Percentiles rank a stretch among this genome's conserved stretches.
Evolutionary conservation across 2,329 filamentous ascomycete species (phyloP).

Genomic region (Colletotrichum phormii): DNA sequence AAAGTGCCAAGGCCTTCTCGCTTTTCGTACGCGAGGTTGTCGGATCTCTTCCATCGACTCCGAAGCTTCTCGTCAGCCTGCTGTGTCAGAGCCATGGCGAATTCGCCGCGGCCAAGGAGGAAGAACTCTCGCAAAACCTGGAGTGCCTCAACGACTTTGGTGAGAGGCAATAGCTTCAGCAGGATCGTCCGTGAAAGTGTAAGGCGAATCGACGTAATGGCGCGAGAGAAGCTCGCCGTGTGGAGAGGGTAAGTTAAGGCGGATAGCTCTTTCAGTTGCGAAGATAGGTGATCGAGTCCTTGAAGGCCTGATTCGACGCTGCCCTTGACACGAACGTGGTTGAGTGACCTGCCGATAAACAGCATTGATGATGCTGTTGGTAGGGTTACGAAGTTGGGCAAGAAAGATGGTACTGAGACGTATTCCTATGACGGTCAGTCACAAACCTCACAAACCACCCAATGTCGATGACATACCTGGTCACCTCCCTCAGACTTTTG

Average conservation of each 20-base stretch:
- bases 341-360: conserved; percentile 90
- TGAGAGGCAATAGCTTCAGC: conserved; percentile 82
- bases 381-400: conserved; percentile 83
- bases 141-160: conserved; percentile 81
- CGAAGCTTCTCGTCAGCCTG: conserved; percentile 85
- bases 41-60: conserved; percentile 76
- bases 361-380: conserved; percentile 84
- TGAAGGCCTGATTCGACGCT: conserved; percentile 56
- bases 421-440: conserved; percentile 61
- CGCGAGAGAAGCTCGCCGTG: conserved; percentile 74
- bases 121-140: conserved; percentile 87
- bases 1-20: conserved; percentile 71
- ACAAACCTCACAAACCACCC: conserved; percentile 14
- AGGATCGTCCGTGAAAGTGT: conserved; percentile 87
- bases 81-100: conserved; percentile 85
- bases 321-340: conserved; percentile 77
- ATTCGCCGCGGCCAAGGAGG: conserved; percentile 88
- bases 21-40: conserved; percentile 68
- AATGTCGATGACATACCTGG: conserved; percentile 47
- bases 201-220: conserved; percentile 80
- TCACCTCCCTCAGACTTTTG: conserved; percentile 58
- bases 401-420: conserved; percentile 65
- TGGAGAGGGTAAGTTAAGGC: conserved; percentile 80
- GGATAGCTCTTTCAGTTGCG: conserved; percentile 77
- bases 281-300: conserved; percentile 71